Evolutionary conservation across 2,329 filamentous ascomycete species (phyloP).

Genomic region (Plenodomus tracheiphilus): DNA sequence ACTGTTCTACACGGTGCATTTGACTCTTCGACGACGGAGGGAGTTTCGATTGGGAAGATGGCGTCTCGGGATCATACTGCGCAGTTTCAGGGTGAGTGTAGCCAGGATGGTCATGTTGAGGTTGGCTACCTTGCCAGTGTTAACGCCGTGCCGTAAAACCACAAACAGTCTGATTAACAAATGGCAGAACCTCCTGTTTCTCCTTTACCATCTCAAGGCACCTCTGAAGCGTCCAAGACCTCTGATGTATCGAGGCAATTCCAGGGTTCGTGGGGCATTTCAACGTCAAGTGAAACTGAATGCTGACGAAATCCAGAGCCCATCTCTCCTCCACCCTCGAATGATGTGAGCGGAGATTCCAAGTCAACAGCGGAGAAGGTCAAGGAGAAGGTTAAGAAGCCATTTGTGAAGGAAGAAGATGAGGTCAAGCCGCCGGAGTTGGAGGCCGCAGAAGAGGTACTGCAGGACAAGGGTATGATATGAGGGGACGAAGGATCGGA

Average conservation of each 20-base stretch:
- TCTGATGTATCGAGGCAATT: conserved; percentile 6
- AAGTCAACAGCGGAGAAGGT: conserved; percentile 9
- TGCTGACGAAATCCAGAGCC: conserved; percentile 3
- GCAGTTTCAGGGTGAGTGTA: conserved; percentile 12
- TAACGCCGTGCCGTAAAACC: not conserved
- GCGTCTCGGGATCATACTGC: conserved; percentile 3
- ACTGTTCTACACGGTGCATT: not conserved
- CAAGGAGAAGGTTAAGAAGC: conserved; percentile 12
- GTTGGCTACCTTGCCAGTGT: not conserved
- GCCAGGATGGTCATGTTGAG: not conserved
- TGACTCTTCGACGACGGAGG: not conserved
- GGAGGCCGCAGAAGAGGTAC: not conserved
- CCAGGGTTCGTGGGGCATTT: conserved; percentile 3
- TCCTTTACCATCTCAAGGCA: conserved; percentile 2
- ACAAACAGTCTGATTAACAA: conserved; percentile 1
- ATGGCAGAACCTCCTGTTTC: conserved; percentile 5
- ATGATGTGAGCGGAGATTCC: not conserved
- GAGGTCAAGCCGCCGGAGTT: not conserved
- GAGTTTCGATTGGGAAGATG: not conserved
- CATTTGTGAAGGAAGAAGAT: conserved; percentile 2
- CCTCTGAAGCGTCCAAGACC: not conserved
- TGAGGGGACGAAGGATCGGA: not conserved
- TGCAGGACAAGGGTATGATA: conserved; percentile 1
- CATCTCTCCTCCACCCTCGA: not conserved
- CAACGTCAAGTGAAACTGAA: not conserved